These are phyloP conservation scores for Cutaneotrichosporon dermatis DNA, from an alignment of 1,284 basidiomycete species.

Conservation along the genomic window DNA sequence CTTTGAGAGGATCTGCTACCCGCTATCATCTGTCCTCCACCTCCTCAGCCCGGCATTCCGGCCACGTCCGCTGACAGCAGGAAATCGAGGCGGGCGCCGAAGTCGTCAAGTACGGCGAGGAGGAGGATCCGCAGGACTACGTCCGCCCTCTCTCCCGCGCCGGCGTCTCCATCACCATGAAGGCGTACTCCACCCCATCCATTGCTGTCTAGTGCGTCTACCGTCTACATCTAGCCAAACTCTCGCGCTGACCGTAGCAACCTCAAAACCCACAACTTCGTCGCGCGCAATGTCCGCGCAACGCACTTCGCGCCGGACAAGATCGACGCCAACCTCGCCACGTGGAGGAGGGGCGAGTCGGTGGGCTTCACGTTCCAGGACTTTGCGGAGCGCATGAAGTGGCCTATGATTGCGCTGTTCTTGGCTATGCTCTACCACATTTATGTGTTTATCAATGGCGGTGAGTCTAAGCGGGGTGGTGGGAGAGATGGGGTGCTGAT, in stretches of 20 bases:
- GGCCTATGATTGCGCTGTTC: slow-evolving; percentile 31
- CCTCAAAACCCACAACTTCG: slow-evolving; percentile 38
- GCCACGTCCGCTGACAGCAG: slow-evolving; percentile 18
- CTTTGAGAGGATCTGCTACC: too few relatives aligned
- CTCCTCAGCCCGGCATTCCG: too few relatives aligned
- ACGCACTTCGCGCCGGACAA: slow-evolving; percentile 29
- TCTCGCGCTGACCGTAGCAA: slow-evolving; percentile 29
- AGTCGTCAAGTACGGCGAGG: slow-evolving; percentile 38
- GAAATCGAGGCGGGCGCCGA: slow-evolving; percentile 44
- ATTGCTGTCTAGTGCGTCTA: slow-evolving; percentile 45
- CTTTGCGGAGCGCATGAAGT: slow-evolving; percentile 26
- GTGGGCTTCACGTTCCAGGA: slow-evolving; percentile 28
- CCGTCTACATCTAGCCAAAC: too few relatives aligned
- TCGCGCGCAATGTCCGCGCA: slow-evolving; percentile 36
- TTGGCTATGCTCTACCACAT: slow-evolving; percentile 37
- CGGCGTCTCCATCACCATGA: slow-evolving; percentile 40
- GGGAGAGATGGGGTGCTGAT: not conserved
- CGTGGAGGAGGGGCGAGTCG: slow-evolving; percentile 37
- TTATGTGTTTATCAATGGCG: slow-evolving; percentile 26
- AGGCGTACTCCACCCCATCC: slow-evolving; percentile 44
- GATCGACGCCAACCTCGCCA: slow-evolving; percentile 33
- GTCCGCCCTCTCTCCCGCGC: slow-evolving; percentile 48
- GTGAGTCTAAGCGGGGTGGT: slow-evolving; percentile 21
- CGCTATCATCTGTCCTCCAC: too few relatives aligned
- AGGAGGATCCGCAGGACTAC: slow-evolving; percentile 45